Percentiles rank a stretch among this genome's conserved stretches.
These are phyloP conservation scores for Xylaria sp. DNA, from an alignment of 2,329 filamentous ascomycete species.

Conservation along the genomic window DNA sequence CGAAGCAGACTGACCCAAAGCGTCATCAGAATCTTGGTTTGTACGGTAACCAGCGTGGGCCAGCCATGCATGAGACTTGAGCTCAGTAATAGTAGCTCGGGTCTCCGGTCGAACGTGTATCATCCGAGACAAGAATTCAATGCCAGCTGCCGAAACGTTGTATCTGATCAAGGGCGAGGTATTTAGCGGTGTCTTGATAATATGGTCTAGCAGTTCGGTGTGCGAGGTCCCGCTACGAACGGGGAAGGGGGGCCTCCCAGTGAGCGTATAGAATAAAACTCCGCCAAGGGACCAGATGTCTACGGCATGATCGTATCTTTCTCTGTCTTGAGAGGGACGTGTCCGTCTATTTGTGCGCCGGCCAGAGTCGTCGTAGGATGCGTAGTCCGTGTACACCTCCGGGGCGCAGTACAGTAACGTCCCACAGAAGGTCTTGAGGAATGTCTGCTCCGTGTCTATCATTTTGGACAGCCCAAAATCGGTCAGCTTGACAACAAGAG, in stretches of 20 bases:
- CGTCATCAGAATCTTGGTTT: slow-evolving; percentile 58
- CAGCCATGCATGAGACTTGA: slow-evolving; percentile 74
- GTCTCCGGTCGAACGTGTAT: slow-evolving; percentile 71
- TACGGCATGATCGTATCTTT: slow-evolving; percentile 83
- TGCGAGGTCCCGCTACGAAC: slow-evolving; percentile 71
- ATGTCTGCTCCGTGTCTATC: slow-evolving; percentile 82
- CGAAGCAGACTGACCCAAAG: slow-evolving; percentile 54
- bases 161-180: slow-evolving; percentile 54
- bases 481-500: slow-evolving; percentile 81
- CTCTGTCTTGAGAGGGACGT: slow-evolving; percentile 47
- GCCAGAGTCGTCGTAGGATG: slow-evolving; percentile 64
- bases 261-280: slow-evolving; percentile 84
- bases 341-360: slow-evolving; percentile 58
- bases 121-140: slow-evolving; percentile 73
- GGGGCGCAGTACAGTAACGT: slow-evolving; percentile 94
- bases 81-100: slow-evolving; percentile 67
- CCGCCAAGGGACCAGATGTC: slow-evolving; percentile 96
- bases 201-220: slow-evolving; percentile 72
- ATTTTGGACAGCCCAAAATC: slow-evolving; percentile 97
- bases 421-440: slow-evolving; percentile 92
- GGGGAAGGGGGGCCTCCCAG: slow-evolving; percentile 71
- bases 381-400: slow-evolving; percentile 80
- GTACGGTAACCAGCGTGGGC: slow-evolving; percentile 45
- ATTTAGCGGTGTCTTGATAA: slow-evolving; percentile 75
- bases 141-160: slow-evolving; percentile 58